phyloP scores from a whole-genome alignment of 306 rosid species.

The Delonix regia region DNA sequence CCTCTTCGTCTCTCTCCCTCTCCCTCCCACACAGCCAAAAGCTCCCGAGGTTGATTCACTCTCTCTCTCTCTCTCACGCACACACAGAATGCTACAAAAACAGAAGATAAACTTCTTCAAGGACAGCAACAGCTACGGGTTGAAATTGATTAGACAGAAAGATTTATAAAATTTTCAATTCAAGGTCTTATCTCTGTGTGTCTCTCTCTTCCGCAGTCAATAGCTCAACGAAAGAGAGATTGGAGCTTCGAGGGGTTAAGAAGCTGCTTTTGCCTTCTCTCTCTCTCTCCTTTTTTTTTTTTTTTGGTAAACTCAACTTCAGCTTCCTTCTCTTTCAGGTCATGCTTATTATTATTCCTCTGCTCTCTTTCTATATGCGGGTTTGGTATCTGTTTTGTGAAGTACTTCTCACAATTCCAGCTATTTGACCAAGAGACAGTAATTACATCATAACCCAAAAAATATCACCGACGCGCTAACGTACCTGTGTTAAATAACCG shows the following conservation, averaged over 20 bases:
- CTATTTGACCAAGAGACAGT: conserved; percentile 33
- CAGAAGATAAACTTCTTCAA: conserved; percentile 29
- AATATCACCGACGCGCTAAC: not conserved
- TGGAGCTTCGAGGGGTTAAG: conserved; percentile 32
- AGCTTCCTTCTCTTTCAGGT: not conserved
- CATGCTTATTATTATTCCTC: conserved; percentile 31
- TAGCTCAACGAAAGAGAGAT: conserved; percentile 33
- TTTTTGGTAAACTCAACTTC: not conserved
- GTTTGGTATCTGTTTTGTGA: not conserved
- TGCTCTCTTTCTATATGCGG: not conserved
- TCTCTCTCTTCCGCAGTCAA: conserved; percentile 39
- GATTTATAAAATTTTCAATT: conserved; percentile 31
- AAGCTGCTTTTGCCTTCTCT: not conserved
- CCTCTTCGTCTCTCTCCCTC: not conserved
- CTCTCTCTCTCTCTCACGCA: not conserved
- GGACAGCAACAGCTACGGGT: conserved; percentile 22
- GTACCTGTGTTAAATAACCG: not conserved
- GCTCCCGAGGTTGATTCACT: conserved; percentile 11
- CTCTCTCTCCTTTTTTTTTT: not conserved
- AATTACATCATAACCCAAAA: not conserved
- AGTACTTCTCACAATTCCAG: conserved; percentile 37
- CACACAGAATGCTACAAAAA: not conserved
- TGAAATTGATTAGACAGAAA: conserved; percentile 42
- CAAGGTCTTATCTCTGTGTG: conserved; percentile 28
- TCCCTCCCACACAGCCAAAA: not conserved